Conservation (phyloP, 306 rosid genomes). For the Medicago truncatula region DNA sequence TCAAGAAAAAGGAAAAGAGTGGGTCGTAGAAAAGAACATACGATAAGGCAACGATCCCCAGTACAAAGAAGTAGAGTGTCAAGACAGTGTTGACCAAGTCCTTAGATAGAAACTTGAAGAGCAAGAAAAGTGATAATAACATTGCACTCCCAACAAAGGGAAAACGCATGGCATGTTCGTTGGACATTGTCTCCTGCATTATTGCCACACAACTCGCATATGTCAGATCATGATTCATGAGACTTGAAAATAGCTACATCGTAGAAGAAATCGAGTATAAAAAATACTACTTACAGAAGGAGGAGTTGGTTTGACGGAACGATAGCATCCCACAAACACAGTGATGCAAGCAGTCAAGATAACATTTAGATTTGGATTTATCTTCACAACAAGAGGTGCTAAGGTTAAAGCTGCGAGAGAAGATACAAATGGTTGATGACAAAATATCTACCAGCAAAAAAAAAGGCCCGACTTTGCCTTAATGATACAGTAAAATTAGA, state of each 20-base stretch:
- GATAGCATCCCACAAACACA: constrained; percentile 94
- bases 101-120: constrained; percentile 95
- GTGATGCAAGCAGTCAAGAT: constrained; percentile 85
- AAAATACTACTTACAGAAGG: constrained; percentile 69
- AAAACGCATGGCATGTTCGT: constrained; percentile 98
- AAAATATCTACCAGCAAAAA: constrained; percentile 23
- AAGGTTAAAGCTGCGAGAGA: constrained; percentile 75
- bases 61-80: constrained; percentile 95
- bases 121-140: constrained; percentile 95
- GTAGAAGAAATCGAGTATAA: constrained; percentile 17
- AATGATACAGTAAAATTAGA: constrained; percentile 3
- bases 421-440: constrained; percentile 4
- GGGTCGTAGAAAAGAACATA: constrained; percentile 52
- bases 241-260: not conserved
- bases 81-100: constrained; percentile 98
- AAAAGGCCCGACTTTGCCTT: not conserved
- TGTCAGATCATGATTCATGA: constrained; percentile 1
- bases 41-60: constrained; percentile 97
- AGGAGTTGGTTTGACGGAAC: constrained; percentile 98
- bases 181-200: constrained; percentile 98
- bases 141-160: constrained; percentile 99
- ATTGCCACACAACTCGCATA: constrained; percentile 31
- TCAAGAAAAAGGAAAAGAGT: constrained; percentile 4
- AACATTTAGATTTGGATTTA: constrained; percentile 90
- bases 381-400: constrained; percentile 91